A percentile compares a stretch with the other conserved stretches of the same genome.
Conservation (phyloP, 352 stramenopile species). For the Phytophthora citrophthora region DNA sequence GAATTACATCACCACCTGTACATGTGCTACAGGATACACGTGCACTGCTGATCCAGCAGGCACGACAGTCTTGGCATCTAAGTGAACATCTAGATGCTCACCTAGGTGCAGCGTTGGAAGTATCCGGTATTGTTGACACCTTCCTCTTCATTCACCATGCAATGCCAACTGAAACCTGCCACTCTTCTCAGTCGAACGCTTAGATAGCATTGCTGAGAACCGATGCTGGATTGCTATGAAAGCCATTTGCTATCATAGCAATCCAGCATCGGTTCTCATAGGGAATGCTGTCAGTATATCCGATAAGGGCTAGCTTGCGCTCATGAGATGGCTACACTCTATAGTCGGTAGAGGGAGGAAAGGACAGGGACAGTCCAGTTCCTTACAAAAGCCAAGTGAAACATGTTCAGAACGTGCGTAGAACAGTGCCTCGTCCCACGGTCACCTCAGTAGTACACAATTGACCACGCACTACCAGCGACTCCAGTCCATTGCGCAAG, state of each 20-base stretch:
- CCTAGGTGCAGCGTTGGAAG: conserved; percentile 10
- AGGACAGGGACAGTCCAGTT: neutral
- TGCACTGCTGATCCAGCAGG: neutral
- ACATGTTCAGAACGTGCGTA: conserved; percentile 18
- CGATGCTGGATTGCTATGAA: too few species aligned
- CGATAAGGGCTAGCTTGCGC: too few species aligned
- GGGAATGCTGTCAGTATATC: too few species aligned
- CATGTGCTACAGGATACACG: too few species aligned
- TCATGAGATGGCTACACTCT: conserved; percentile 25
- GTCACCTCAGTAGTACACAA: neutral
- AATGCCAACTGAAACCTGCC: neutral
- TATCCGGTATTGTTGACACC: conserved; percentile 6
- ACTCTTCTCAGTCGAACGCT: neutral
- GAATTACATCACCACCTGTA: too few species aligned
- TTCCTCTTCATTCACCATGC: neutral
- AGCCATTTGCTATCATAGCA: too few species aligned
- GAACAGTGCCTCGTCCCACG: conserved; percentile 12
- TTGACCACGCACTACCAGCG: neutral
- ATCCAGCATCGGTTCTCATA: neutral
- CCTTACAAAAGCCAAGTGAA: conserved; percentile 14
- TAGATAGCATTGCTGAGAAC: too few species aligned
- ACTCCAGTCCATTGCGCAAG: too few species aligned
- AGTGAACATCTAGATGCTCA: neutral
- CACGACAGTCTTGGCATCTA: conserved; percentile 4
- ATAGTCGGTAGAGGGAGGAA: conserved; percentile 17